Evolutionary conservation across 805 yeast genomes (phyloP), one percentile per base, ranked within the genome.

Genomic region (Zygosaccharomyces gambellarensis): DNA sequence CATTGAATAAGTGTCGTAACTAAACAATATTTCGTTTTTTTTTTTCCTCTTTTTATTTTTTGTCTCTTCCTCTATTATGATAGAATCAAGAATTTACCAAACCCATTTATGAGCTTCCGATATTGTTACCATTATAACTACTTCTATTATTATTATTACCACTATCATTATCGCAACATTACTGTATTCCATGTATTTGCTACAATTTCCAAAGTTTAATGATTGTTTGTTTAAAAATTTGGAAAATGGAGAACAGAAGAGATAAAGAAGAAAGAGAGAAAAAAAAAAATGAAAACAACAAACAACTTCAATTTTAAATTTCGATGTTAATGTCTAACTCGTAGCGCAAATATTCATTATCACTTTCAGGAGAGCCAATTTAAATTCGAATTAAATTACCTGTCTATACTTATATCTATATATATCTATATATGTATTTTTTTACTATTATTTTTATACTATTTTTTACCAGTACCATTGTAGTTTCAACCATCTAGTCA

Each of bases 1-100:
- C 46, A 75, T 85, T 69, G 82, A 81, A 61, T 67, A 58, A 52
- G 27, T 45, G 45, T 34, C 19, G 22, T 34, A 34, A 34, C 17
- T 34, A 40, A 27, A 14, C 19, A 21, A 14, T 14, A 10, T 43
- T 38, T 6, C 29, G 17, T 19, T n/a, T 17, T 25, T 19, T n/a
- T 17, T 25, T 38, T 48, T 34, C 28, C 7, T 34, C 22, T 32
- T 30, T 14, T 10, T 25, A 10, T 21, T 11, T 43, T 38, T 10
- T 23, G 17, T 19, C 8, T 17, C 27, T 38, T 48, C 40, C 28
- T 7, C 32, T 23, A 27, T 30, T 21, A 17, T 30, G n/a, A 30
- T 42, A 30, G 45, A 25, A 23, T 30, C 3, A 14, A 30, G 4
- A 23, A 10, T 21, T 42, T 8, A 25, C 9, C 9, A 25, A 8